Evolutionary conservation across 73 alveolate genomes (phyloP).

Genomic region (Paramecium primaurelia): DNA sequence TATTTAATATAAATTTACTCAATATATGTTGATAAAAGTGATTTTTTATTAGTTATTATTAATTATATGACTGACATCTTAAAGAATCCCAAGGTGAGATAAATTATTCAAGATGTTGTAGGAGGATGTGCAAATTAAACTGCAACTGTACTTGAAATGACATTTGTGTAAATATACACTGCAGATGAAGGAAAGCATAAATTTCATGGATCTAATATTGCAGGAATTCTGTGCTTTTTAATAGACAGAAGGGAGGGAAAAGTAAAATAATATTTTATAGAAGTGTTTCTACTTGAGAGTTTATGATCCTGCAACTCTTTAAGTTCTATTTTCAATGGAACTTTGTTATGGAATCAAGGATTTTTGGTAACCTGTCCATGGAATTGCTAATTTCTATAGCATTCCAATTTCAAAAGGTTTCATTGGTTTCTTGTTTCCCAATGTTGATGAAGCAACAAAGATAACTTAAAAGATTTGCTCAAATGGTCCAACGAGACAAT

Average conservation of each 20-base stretch:
- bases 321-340: slow-evolving; percentile 36
- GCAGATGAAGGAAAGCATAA: slow-evolving; percentile 26
- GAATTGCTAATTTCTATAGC: slow-evolving; percentile 12
- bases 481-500: neutral
- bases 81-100: neutral
- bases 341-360: slow-evolving; percentile 18
- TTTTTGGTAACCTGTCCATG: slow-evolving; percentile 2
- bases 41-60: neutral
- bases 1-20: neutral
- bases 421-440: slow-evolving; percentile 28
- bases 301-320: slow-evolving; percentile 27
- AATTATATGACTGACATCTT: neutral
- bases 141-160: slow-evolving; percentile 10
- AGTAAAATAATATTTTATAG: neutral
- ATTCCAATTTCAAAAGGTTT: neutral
- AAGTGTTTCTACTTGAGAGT: slow-evolving; percentile 31
- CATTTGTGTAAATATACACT: slow-evolving; percentile 23
- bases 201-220: slow-evolving; percentile 19
- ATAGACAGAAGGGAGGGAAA: slow-evolving; percentile 49
- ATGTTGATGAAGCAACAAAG: slow-evolving; percentile 18
- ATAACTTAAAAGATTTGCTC: neutral
- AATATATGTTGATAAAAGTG: neutral
- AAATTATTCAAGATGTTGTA: neutral
- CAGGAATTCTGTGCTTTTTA: neutral
- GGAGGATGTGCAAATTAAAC: slow-evolving; percentile 41